A percentile compares a stretch with the other conserved stretches of the same genome.
Evolutionary conservation across 2,329 filamentous ascomycete genomes (phyloP).

Genomic region (Nemania sp.): DNA sequence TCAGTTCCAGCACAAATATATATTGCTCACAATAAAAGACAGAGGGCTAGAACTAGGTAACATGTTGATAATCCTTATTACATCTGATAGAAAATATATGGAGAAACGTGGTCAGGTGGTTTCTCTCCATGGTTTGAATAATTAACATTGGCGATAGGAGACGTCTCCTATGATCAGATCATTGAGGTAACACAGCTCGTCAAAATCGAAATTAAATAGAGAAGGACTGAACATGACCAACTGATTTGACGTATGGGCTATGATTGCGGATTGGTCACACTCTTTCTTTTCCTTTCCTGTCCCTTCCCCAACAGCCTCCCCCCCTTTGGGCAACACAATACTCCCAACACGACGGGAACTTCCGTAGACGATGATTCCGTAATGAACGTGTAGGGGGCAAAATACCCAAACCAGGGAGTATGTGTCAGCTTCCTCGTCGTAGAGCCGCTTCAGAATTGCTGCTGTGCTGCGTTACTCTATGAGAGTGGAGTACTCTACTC

Average conservation of each 20-base stretch:
- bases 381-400: not conserved
- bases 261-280: not conserved
- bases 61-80: too few species aligned
- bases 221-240: not conserved
- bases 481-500: not conserved
- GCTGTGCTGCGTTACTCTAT: not conserved
- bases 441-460: not conserved
- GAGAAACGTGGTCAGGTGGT: not conserved
- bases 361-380: not conserved
- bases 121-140: slow-evolving; percentile 10
- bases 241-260: not conserved
- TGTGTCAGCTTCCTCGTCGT: not conserved
- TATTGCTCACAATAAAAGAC: too few species aligned
- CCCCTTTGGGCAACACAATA: not conserved
- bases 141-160: not conserved
- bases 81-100: not conserved
- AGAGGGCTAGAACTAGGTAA: too few species aligned
- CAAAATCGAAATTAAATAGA: not conserved
- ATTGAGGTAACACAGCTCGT: slow-evolving; percentile 13
- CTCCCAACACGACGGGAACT: not conserved
- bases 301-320: too few species aligned
- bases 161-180: slow-evolving; percentile 17
- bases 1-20: too few species aligned
- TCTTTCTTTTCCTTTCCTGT: too few species aligned
- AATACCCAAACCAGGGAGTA: not conserved